Evolutionary conservation across 2,329 filamentous ascomycete species (phyloP), one percentile per base, ranked within the genome.

Genomic region (Magnaporthales sp.): DNA sequence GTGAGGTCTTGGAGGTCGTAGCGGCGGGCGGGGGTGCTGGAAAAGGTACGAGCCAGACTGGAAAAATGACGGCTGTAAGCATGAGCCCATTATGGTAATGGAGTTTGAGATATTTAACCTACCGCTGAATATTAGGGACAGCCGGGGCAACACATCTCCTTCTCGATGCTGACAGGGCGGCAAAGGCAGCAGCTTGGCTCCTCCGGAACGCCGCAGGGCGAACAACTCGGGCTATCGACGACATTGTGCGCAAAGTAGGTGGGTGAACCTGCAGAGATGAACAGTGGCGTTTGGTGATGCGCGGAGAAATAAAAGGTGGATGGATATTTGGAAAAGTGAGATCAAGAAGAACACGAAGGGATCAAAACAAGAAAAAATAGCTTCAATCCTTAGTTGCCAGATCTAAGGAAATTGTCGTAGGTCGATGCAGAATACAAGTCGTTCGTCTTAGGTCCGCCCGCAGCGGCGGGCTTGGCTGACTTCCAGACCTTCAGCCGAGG

Each of bases 1-100:
- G 90, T 89, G 70, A 97, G 85, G 63, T 91, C 88, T 68, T 89
- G 84, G 73, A 96, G 87, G 78, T 95, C 84, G 72, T 78, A 77
- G 71, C 81, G 84, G 71, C 83, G 83, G 69, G 80, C 76, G 61
- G 83, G 71, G 0, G 89, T 90, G 63, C 84, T 84, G 51, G 88
- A 90, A 67, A 92, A 83, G 24, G 82, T 74, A 71, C 87, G 85
- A 67, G 76, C 24, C 24, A 60, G 70, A 70, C 79, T 78, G 70
- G 67, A 67, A 66, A 67, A 66, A 38, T 0, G 11, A 27, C 15
- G 8, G 24, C 22, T 8, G 26, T 64, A 6, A 64, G 63, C 29
- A 26, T 46, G 54, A n/a, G 5, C 5, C 6, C 62, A 62, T 32
- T 26, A 19, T 29, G 10, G 2, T 60, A 2, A 24, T 58, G 24